These are phyloP conservation scores for Ophiostoma populinum DNA, from an alignment of 2,329 filamentous ascomycete species.

Conservation along the genomic window DNA sequence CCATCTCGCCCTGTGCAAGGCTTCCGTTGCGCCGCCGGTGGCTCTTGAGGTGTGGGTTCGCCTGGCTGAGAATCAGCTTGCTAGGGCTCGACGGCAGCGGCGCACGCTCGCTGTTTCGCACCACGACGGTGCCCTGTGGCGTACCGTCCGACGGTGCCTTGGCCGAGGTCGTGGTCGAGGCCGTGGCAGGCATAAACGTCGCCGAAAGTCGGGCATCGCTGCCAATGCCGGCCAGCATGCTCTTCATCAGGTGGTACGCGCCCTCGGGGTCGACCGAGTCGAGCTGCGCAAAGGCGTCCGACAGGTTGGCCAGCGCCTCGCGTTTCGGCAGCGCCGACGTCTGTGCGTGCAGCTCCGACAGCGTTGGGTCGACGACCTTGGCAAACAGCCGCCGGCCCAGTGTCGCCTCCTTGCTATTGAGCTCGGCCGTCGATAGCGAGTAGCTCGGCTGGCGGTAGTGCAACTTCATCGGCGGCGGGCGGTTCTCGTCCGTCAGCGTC, in stretches of 20 bases:
- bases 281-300: conserved; percentile 70
- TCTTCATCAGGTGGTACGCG: conserved; percentile 66
- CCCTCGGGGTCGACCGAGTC: conserved; percentile 84
- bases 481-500: conserved; percentile 44
- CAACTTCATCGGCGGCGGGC: conserved; percentile 23
- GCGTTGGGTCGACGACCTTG: conserved; percentile 64
- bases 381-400: conserved; percentile 68
- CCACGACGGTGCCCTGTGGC: conserved; percentile 38
- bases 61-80: conserved; percentile 58
- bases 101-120: conserved; percentile 32
- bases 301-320: conserved; percentile 66
- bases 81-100: conserved; percentile 13
- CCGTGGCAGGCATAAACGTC: conserved; percentile 24
- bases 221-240: conserved; percentile 56
- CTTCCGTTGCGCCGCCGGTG: conserved; percentile 48
- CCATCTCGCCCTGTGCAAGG: conserved; percentile 15
- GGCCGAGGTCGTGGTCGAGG: conserved; percentile 4
- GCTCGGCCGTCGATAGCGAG: conserved; percentile 22
- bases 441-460: conserved; percentile 2
- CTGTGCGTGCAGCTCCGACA: conserved; percentile 76
- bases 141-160: conserved; percentile 26
- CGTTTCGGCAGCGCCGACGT: conserved; percentile 50
- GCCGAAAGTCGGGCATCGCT: conserved; percentile 47
- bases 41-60: conserved; percentile 71
- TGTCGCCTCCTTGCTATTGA: conserved; percentile 61